Conservation (phyloP, 148 eudicot species). For the Camellia granthamiana region DNA sequence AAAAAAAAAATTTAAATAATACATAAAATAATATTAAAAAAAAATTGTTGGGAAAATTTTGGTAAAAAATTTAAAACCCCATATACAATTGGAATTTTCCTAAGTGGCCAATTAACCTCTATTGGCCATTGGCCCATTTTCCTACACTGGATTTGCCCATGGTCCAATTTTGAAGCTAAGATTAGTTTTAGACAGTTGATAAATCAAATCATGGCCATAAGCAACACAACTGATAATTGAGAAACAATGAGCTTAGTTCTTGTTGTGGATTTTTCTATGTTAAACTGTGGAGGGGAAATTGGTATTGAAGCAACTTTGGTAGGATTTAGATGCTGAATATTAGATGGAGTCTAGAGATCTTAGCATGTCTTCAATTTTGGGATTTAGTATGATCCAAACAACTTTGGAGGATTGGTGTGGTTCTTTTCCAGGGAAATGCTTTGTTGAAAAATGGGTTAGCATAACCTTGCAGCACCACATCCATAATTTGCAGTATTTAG, state of each 20-base stretch:
- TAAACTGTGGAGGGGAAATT: too few relatives aligned
- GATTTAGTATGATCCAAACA: neutral
- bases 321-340: constrained; percentile 17
- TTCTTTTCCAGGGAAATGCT: constrained; percentile 20
- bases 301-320: neutral
- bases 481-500: constrained; percentile 7
- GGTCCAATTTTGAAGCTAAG: neutral
- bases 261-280: too few relatives aligned
- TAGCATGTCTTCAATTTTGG: neutral
- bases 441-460: constrained; percentile 27
- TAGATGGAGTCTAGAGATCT: neutral
- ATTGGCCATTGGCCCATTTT: too few relatives aligned
- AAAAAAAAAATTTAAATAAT: too few relatives aligned
- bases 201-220: neutral
- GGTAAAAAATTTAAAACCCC: too few relatives aligned
- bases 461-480: neutral
- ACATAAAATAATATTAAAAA: too few relatives aligned
- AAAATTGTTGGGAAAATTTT: too few relatives aligned
- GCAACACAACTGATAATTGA: neutral
- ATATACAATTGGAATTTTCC: too few relatives aligned
- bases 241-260: neutral
- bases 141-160: neutral
- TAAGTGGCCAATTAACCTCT: too few relatives aligned
- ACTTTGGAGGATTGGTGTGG: constrained; percentile 9
- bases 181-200: neutral